Base-by-base conservation (phyloP, 768 basidiomycete genomes). In the Collybia sp. region DNA sequence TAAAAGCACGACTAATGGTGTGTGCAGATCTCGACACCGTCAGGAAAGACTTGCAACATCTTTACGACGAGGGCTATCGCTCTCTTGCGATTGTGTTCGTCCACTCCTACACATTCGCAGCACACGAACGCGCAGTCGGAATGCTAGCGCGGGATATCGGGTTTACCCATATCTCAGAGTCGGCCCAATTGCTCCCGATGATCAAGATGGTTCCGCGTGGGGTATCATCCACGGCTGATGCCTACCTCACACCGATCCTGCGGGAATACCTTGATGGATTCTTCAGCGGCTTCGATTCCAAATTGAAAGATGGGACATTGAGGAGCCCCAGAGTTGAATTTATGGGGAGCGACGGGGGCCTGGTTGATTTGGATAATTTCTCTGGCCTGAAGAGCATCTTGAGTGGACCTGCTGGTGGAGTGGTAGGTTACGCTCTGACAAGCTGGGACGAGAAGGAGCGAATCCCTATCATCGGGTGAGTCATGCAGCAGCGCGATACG, bases 181-280 rank as follows among this genome's bases (percentile, higher is more conserved):
- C 93, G 0, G 85, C 89, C 2, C 80, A 84, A 50, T 73, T 94
- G n/a, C 76, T 91, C 20, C 88, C 92, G 2, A 92, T 92, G 88
- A 94, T 95, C 72, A 93, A 93, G 67, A 88, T 94, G 76, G 90
- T 96, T 9, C 88, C 93, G 1, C 85, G 94, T 0, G 94, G 92
- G 2, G 83, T 88, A 9, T 95, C 92, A 0, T 88, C 90, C 0
- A 94, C 93, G 0, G 94, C 92, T 0, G 94, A 97, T 55, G 94
- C 94, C 1, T 97, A 97, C 63, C 81, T 97, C 33, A 96, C 93
- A 0, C 94, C 94, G 12, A 88, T 96, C 50, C 66, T 96, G 18
- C 65, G 73, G 9, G 76, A 82, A 11, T 97, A 97, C 58, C 75
- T 97, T 3, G 87, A 93, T 50, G 92, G 92, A 0, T 97, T 97